Conservation (phyloP, 192 early-diverging fungal genomes). For the Coemansia erecta region DNA sequence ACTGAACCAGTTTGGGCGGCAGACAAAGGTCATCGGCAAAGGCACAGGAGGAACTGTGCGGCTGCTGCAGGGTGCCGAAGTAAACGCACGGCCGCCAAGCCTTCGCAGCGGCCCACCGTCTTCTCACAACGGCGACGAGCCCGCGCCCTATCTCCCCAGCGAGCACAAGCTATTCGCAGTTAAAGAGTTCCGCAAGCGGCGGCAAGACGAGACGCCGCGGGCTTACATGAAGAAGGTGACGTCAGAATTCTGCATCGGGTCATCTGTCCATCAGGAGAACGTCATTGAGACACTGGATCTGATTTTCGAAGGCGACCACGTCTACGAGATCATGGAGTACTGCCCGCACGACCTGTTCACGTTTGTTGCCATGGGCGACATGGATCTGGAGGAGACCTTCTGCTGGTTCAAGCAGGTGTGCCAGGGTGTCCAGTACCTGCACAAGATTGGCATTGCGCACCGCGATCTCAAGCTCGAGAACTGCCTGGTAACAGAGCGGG, state of each 20-base stretch:
- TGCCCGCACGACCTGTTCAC: slow-evolving; percentile 85
- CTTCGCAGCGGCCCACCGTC: slow-evolving; percentile 51
- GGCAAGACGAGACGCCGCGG: slow-evolving; percentile 63
- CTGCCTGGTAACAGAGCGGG: slow-evolving; percentile 69
- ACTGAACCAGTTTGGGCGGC: slow-evolving; percentile 61
- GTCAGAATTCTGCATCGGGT: slow-evolving; percentile 80
- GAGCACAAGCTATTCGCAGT: slow-evolving; percentile 70
- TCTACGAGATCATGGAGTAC: slow-evolving; percentile 88
- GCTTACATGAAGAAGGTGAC: slow-evolving; percentile 81
- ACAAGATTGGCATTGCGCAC: slow-evolving; percentile 89
- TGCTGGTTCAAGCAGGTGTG: slow-evolving; percentile 88
- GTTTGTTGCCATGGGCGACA: slow-evolving; percentile 69
- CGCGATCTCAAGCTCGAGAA: slow-evolving; percentile 92
- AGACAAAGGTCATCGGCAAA: slow-evolving; percentile 63
- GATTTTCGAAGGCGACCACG: slow-evolving; percentile 62
- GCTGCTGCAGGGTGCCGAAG: slow-evolving; percentile 56
- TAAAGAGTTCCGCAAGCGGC: slow-evolving; percentile 77
- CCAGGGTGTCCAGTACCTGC: slow-evolving; percentile 81
- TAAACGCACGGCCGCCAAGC: slow-evolving; percentile 34
- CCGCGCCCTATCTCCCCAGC: slow-evolving; percentile 36
- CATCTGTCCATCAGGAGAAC: slow-evolving; percentile 71
- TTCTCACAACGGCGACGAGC: slow-evolving; percentile 35
- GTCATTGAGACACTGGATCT: slow-evolving; percentile 78
- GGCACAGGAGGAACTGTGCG: slow-evolving; percentile 74
- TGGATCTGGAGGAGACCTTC: slow-evolving; percentile 75